Base-by-base conservation (phyloP, 2,329 filamentous ascomycete species). In the Cladophialophora psammophila region DNA sequence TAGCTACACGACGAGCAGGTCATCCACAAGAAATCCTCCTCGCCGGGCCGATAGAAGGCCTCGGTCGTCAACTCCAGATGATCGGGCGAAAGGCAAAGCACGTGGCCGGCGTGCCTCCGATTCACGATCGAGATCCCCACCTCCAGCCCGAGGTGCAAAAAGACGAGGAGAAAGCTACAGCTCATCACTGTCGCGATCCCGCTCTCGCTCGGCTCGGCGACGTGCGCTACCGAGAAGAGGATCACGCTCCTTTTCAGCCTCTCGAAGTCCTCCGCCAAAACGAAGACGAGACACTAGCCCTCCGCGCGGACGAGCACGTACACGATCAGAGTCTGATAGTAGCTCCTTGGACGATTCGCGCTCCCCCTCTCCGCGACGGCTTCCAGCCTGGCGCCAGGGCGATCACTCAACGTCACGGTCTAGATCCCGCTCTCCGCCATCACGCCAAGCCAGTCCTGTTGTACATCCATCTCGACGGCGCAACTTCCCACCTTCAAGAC, bases 1-100 rank as follows among this genome's bases (percentile, higher is more conserved):
- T 0, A 93, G 91, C 20, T 91, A 92, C 75, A 78, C 77, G 26
- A 76, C 75, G 54, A 77, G 77, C 38, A 79, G 69, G 10, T 74
- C 73, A 3, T 65, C 55, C 32, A 70, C 71, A 12, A 69, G 71
- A 48, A 72, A 68, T 36, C 69, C 62, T 12, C 70, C 72, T 42
- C 64, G 59, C 45, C 58, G 69, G 56, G 61, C 60, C 45, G 59
- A 77, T 3, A 36, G 35, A 13, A 63, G 64, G 73, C 73, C 32
- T 76, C 75, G 34, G 40, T 58, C 64, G 40, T 26, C 60, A 48
- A 76, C 73, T 61, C 71, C 71, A n/a, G 72, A 71, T 32, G 69
- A n/a, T 26, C 45, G 68, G 35, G 57, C 36, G 50, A 64, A 65
- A 52, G 71, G 64, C n/a, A 63, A 65, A 52, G 69, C 34, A 26